Evolutionary conservation across 192 early-diverging fungal species (phyloP), one percentile per base, ranked within the genome.

Genomic region (Umbelopsis sp.): DNA sequence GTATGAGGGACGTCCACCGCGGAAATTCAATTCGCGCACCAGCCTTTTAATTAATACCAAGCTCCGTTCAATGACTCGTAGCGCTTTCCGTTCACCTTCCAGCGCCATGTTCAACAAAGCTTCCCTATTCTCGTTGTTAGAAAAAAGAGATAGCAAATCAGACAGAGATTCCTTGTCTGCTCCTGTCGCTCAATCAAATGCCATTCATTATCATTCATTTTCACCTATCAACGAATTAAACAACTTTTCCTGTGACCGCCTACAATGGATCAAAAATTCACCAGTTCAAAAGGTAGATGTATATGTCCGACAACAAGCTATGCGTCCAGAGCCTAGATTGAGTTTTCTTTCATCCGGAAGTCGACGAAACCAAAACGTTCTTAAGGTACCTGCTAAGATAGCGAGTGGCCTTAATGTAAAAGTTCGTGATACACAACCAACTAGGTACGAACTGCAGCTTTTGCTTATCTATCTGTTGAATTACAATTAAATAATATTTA

Each of bases 31-130:
- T n/a, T 15, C 12, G 12, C 55, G 55, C 11, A 25, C 55, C 27
- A 61, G 55, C 18, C 55, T 61, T 13, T 61, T 61, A 35, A 61
- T 61, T 35, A 61, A 61, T 61, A 35, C 55, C 55, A 61, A 61
- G 55, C 55, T 61, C 30, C 55, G 55, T 25, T 12, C 55, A 2
- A 16, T 61, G 15, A 35, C 27, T 35, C 55, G 55, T 18, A 16
- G 25, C 1, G 18, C 27, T 16, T 61, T 61, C 30, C 25, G 55
- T 6, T 61, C 55, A 12, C 55, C 55, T 33, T 61, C 55, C 6
- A 61, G 33, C 30, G 27, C 55, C 16, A 35, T 61, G 18, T 61
- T 41, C 37, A 41, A 35, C 27, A 11, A 30, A 30, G 25, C 55
- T 15, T 61, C 55, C 2, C 11, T 61, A 23, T 61, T 61, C 18